Conservation (phyloP, 140 eudicot species). For the Stevia rebaudiana region DNA sequence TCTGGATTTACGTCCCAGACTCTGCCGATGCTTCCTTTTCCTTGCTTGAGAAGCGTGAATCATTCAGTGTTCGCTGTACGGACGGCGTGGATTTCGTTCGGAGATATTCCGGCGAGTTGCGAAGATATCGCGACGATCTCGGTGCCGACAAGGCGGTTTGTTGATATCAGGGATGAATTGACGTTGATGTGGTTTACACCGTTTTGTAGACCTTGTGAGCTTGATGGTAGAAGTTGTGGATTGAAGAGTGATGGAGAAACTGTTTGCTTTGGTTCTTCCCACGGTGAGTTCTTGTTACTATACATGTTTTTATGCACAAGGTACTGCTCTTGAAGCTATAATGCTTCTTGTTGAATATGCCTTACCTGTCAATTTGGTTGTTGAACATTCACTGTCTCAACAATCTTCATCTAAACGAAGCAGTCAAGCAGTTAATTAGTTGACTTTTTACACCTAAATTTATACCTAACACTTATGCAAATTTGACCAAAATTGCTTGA, state of each 20-base stretch:
- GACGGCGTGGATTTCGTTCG: background rate
- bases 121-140: slow-evolving; percentile 20
- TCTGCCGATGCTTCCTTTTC: slow-evolving; percentile 23
- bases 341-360: slow-evolving; percentile 15
- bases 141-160: slow-evolving; percentile 30
- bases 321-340: slow-evolving; percentile 1
- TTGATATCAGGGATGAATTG: slow-evolving; percentile 24
- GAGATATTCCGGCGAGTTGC: slow-evolving; percentile 31
- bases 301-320: slow-evolving; percentile 19
- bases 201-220: slow-evolving; percentile 39
- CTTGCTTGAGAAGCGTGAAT: slow-evolving; percentile 40
- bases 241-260: slow-evolving; percentile 23
- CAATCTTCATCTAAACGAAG: background rate
- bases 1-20: slow-evolving; percentile 6
- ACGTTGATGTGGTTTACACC: slow-evolving; percentile 41
- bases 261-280: slow-evolving; percentile 33
- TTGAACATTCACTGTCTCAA: background rate
- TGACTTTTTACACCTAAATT: background rate
- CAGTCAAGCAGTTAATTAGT: background rate
- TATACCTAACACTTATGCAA: background rate
- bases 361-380: slow-evolving; percentile 2
- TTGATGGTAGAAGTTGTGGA: slow-evolving; percentile 51
- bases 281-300: slow-evolving; percentile 29
- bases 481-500: background rate
- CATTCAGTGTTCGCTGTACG: slow-evolving; percentile 38